phyloP scores from a whole-genome alignment of 345 rosid species.

The Murraya paniculata region DNA sequence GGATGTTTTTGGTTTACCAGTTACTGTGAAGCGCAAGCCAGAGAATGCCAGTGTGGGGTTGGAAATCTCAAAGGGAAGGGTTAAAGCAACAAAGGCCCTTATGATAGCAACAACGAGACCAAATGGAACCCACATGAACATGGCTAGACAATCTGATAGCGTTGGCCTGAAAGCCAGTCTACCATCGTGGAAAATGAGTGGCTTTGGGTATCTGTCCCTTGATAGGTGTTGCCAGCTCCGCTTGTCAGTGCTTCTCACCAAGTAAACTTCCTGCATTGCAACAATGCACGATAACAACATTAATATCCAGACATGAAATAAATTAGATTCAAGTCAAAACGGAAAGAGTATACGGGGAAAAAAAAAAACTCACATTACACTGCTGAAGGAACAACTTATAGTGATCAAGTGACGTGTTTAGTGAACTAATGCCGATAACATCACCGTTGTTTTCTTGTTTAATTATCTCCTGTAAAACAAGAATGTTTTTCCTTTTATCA shows the following conservation, averaged over 20 bases:
- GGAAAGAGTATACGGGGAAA: not conserved
- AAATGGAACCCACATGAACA: conserved; percentile 75
- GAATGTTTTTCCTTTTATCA: conserved; percentile 25
- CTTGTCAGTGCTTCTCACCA: conserved; percentile 55
- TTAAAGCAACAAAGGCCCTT: conserved; percentile 35
- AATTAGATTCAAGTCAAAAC: not conserved
- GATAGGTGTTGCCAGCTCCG: conserved; percentile 51
- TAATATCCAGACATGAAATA: not conserved
- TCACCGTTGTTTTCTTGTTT: conserved; percentile 23
- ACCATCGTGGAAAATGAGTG: conserved; percentile 82
- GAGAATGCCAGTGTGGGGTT: conserved; percentile 32
- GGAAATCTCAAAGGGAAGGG: conserved; percentile 47
- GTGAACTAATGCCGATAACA: conserved; percentile 45
- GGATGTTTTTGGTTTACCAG: conserved; percentile 9
- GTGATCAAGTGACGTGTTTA: conserved; percentile 35
- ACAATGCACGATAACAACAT: not conserved
- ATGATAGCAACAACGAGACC: conserved; percentile 36
- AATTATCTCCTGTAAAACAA: conserved; percentile 29
- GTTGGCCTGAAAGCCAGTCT: conserved; percentile 68
- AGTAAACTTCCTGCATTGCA: conserved; percentile 48
- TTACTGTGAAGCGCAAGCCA: conserved; percentile 36
- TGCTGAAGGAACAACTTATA: conserved; percentile 35
- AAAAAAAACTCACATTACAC: conserved; percentile 43
- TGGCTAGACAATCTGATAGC: conserved; percentile 38
- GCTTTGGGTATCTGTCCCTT: conserved; percentile 45